These are phyloP conservation scores for Sporothrix brunneoviolacea DNA, from an alignment of 2,329 filamentous ascomycete genomes.

Conservation along the genomic window DNA sequence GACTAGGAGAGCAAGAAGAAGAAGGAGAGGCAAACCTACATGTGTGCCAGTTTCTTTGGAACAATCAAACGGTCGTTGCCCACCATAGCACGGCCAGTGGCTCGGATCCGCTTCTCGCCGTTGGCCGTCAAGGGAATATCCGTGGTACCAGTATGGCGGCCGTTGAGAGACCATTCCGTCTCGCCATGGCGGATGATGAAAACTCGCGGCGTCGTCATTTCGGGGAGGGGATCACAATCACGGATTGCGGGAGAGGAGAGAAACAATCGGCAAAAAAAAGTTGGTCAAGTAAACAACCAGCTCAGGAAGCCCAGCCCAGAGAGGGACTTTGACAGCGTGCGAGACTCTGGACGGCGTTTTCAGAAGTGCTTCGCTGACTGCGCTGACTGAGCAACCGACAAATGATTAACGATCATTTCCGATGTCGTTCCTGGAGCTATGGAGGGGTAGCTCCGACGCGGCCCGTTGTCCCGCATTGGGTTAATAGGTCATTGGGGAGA, in stretches of 20 bases:
- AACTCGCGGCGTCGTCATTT: slow-evolving; percentile 56
- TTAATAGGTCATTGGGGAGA: no score
- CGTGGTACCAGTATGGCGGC: slow-evolving; percentile 75
- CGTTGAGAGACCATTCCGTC: slow-evolving; percentile 89
- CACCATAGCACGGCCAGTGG: slow-evolving; percentile 77
- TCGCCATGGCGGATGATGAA: slow-evolving; percentile 87
- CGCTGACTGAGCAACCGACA: no score
- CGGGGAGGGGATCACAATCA: not conserved
- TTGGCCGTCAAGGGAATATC: slow-evolving; percentile 79
- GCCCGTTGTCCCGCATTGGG: no score
- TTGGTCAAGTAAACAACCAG: no score
- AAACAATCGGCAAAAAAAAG: not conserved
- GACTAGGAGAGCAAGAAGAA: not conserved
- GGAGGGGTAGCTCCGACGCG: not conserved
- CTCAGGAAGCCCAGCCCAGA: no score
- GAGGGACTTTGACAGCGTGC: no score
- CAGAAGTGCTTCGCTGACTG: no score
- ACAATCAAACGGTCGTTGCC: slow-evolving; percentile 80
- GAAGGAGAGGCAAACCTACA: slow-evolving; percentile 46
- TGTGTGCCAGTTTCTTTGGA: slow-evolving; percentile 71
- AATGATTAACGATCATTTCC: no score
- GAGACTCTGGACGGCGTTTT: no score
- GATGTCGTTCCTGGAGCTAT: no score
- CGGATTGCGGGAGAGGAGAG: not conserved
- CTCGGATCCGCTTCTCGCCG: slow-evolving; percentile 67